Evolutionary conservation across 2,329 filamentous ascomycete genomes (phyloP).

Genomic region (Aureobasidium mangrovei): DNA sequence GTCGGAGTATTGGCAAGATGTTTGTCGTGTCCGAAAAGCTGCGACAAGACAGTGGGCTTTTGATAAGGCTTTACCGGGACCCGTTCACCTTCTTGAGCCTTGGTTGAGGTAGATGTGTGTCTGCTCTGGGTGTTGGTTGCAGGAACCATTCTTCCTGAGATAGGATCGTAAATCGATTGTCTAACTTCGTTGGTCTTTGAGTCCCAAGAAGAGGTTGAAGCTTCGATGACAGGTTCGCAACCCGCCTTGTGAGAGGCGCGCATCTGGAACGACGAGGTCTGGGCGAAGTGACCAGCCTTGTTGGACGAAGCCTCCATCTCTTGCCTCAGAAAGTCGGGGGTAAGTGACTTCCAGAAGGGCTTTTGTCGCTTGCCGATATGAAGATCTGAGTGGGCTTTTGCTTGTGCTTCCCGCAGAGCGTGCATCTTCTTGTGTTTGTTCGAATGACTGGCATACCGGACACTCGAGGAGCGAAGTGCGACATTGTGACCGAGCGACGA

Average conservation of each 20-base stretch:
- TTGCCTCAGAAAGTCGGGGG: constrained; percentile 1
- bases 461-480: background rate
- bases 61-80: background rate
- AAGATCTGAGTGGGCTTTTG: constrained; percentile 26
- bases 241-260: constrained; percentile 12
- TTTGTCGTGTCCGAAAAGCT: background rate
- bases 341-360: constrained; percentile 25
- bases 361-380: constrained; percentile 35
- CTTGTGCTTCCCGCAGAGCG: background rate
- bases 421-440: background rate
- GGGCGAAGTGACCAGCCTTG: background rate
- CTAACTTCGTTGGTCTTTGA: constrained; percentile 23
- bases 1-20: background rate
- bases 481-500: background rate
- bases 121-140: constrained; percentile 15
- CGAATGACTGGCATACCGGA: constrained; percentile 2
- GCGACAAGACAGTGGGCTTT: background rate
- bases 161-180: constrained; percentile 30
- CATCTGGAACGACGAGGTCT: constrained; percentile 12
- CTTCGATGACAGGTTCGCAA: constrained; percentile 8
- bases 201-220: constrained; percentile 24
- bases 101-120: background rate
- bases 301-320: background rate
- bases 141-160: constrained; percentile 29
- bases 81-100: background rate